Base-by-base conservation (phyloP, 2,329 filamentous ascomycete genomes). In the Talaromyces pinophilus region DNA sequence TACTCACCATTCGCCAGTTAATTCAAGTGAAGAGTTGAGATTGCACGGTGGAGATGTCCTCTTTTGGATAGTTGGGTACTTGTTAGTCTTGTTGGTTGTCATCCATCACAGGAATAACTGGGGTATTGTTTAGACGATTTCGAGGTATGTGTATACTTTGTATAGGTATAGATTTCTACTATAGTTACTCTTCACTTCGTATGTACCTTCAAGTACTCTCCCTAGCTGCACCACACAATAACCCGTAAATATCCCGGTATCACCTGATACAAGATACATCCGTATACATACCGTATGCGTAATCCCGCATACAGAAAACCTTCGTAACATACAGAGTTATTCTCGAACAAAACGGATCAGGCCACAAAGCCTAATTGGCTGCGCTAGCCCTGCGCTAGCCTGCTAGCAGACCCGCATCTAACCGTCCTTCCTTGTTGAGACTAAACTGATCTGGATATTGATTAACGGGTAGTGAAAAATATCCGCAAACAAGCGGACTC, bases 401-500 rank as follows among this genome's bases (percentile, higher is more conserved):
- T 8, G 30, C 30, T 33, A 33, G 30, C 7, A 33, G 54, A 3
- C n/a, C 54, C 54, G 54, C 54, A 38, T 25, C 30, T 57, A 57
- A 40, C 54, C 54, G 54, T 40, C 54, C 54, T 57, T 57, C 54
- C 54, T 57, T 38, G 54, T 40, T 57, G 33, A 57, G 54, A 25
- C 54, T 57, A 57, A 40, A 10, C 54, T 22, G 5, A 40, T 38
- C 54, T 57, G 19, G 19, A 57, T 17, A 30, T 10, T 48, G 17
- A 54, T 35, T n/a, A n/a, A 30, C 25, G 52, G 52, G 6, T 19
- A 35, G 52, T 38, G 22, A 8, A 30, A 30, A 60, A 33, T 60
- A 60, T 19, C 57, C 57, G 57, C 57, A 30, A 60, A 46, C 57
- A 60, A 30, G 38, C 57, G 35, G 44, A 44, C 19, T 38, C 10